Percentiles rank a stretch among this genome's conserved stretches.
phyloP scores from a whole-genome alignment of 352 stramenopile species.

The Pythium chondricola region DNA sequence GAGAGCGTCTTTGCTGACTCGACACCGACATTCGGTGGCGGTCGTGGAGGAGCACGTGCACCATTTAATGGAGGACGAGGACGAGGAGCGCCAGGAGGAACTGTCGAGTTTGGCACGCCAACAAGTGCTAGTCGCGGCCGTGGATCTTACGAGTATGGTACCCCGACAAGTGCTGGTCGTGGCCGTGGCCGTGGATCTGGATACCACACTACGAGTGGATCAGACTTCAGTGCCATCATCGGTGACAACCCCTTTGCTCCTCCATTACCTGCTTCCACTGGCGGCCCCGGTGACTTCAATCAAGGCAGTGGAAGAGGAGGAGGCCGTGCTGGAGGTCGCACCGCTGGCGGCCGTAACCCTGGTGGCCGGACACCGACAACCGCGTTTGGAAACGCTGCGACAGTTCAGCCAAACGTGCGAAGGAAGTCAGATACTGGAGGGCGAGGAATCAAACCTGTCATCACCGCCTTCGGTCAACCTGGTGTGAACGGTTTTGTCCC shows the following conservation, averaged over 20 bases:
- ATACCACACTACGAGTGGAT: not conserved
- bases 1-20: not conserved
- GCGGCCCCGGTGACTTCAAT: not conserved
- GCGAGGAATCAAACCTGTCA: slow-evolving; percentile 2
- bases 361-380: not conserved
- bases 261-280: not conserved
- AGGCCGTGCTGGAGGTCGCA: slow-evolving; percentile 3
- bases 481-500: slow-evolving; percentile 6
- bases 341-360: not conserved
- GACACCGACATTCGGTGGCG: not conserved
- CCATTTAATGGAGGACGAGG: too few species aligned
- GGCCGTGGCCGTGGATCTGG: not conserved
- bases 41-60: not conserved
- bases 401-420: slow-evolving; percentile 15
- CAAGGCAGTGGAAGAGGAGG: slow-evolving; percentile 9
- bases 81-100: too few species aligned
- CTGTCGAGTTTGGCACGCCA: too few species aligned
- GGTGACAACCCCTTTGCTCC: not conserved
- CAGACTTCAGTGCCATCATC: not conserved
- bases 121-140: not conserved
- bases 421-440: slow-evolving; percentile 14
- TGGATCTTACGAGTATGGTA: not conserved
- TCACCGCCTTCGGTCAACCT: slow-evolving; percentile 14
- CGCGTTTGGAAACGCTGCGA: slow-evolving; percentile 6
- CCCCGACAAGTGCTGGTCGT: not conserved